Evolutionary conservation across 2,329 filamentous ascomycete genomes (phyloP).

Genomic region (Talaromyces sp.): DNA sequence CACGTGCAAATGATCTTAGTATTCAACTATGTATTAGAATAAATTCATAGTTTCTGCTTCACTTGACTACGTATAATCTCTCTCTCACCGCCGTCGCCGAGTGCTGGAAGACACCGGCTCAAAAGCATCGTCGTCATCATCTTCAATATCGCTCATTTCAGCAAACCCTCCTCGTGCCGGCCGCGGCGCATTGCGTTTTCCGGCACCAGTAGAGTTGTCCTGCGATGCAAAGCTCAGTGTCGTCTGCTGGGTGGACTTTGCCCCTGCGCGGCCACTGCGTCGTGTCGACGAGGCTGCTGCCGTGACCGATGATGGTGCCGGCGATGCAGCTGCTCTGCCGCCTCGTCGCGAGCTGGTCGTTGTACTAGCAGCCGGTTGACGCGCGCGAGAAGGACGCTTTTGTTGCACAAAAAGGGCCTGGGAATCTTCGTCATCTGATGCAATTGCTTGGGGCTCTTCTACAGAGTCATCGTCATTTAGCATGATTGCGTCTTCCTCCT

Average conservation of each 20-base stretch:
- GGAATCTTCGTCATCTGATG: conserved; percentile 24
- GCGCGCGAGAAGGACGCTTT: conserved; percentile 17
- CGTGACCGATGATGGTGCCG: conserved; percentile 30
- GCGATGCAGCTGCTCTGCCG: conserved; percentile 25
- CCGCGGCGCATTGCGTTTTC: conserved; percentile 20
- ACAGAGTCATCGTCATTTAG: conserved; percentile 32
- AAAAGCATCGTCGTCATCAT: conserved; percentile 44
- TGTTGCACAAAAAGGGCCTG: conserved; percentile 41
- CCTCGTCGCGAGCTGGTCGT: conserved; percentile 21
- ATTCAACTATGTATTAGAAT: not conserved
- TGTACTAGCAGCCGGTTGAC: conserved; percentile 18
- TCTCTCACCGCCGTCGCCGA: conserved; percentile 6
- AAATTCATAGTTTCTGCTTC: no score
- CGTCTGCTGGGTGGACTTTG: conserved; percentile 31
- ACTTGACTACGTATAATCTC: not conserved
- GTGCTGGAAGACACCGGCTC: conserved; percentile 29
- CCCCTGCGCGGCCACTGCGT: conserved; percentile 19
- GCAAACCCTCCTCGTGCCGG: conserved; percentile 29
- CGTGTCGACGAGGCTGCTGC: conserved; percentile 23
- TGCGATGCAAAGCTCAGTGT: conserved; percentile 42
- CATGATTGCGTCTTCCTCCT: conserved; percentile 34
- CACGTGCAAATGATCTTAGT: not conserved
- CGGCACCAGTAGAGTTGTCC: conserved; percentile 22
- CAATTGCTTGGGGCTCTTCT: conserved; percentile 17
- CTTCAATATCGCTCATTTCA: conserved; percentile 33